Evolutionary conservation across 192 early-diverging fungal genomes (phyloP).

Genomic region (Coemansia aciculifera): DNA sequence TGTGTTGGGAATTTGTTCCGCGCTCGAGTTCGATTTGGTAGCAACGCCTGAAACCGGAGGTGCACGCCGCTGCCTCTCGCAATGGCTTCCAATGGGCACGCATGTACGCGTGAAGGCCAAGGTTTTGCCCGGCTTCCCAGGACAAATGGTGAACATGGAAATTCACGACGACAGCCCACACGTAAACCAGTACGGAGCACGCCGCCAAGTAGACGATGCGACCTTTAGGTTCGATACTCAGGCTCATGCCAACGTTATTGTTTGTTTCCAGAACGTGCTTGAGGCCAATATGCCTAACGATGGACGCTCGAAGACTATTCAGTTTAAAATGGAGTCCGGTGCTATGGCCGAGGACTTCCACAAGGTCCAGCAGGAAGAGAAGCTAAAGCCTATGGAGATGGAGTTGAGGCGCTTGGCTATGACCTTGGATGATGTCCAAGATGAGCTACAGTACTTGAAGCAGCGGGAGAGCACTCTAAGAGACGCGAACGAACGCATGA

Average conservation of each 20-base stretch:
- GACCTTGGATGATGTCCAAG: conserved; percentile 72
- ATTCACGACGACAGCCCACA: conserved; percentile 72
- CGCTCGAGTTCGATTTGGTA: conserved; percentile 80
- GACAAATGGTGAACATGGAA: conserved; percentile 65
- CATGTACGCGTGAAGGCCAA: conserved; percentile 71
- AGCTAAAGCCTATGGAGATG: conserved; percentile 85
- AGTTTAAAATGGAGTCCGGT: conserved; percentile 80
- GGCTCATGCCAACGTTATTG: conserved; percentile 77
- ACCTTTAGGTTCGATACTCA: conserved; percentile 80
- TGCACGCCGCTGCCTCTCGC: conserved; percentile 70
- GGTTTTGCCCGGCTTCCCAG: conserved; percentile 64
- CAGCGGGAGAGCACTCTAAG: conserved; percentile 78
- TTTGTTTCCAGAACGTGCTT: conserved; percentile 82
- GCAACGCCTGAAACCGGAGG: conserved; percentile 52
- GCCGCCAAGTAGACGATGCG: conserved; percentile 64
- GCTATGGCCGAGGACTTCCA: conserved; percentile 79
- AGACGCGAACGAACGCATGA: conserved; percentile 92
- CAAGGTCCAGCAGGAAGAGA: conserved; percentile 70
- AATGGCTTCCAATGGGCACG: conserved; percentile 69
- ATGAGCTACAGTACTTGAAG: conserved; percentile 87
- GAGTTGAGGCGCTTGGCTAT: conserved; percentile 81
- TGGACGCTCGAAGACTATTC: conserved; percentile 60
- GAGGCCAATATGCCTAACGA: conserved; percentile 56
- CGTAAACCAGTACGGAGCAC: conserved; percentile 70
- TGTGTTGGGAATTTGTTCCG: conserved; percentile 25